A percentile compares a stretch with the other conserved stretches of the same genome.
These are phyloP conservation scores for Hyparrhenia diplandra DNA, from an alignment of 176 grass and related monocot species.

Conservation along the genomic window DNA sequence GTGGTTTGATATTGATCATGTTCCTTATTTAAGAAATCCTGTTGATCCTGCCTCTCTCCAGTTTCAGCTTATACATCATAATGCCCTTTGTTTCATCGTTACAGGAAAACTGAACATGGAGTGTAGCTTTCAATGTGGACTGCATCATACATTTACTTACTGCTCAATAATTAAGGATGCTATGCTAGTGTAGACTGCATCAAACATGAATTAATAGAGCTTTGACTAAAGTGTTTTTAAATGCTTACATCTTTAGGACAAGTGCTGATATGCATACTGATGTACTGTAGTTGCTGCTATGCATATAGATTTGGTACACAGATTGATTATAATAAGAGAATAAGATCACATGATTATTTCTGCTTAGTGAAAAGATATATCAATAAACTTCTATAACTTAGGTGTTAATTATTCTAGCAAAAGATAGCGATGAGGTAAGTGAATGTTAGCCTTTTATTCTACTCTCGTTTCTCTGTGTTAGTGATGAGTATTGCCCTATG, in stretches of 20 bases:
- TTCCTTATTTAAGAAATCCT: background rate
- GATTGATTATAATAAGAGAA: background rate
- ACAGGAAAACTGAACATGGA: background rate
- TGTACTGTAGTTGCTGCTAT: background rate
- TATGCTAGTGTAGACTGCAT: no score
- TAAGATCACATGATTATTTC: background rate
- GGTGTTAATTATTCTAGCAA: background rate
- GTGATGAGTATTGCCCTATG: background rate
- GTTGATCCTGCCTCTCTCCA: background rate
- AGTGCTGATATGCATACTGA: background rate
- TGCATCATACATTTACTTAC: background rate
- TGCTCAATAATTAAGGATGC: background rate
- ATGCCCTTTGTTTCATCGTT: background rate
- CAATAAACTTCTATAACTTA: background rate
- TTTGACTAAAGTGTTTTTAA: background rate
- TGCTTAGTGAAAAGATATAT: background rate
- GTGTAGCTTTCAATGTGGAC: background rate
- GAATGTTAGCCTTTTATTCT: background rate
- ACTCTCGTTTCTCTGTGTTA: background rate
- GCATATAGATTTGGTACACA: background rate
- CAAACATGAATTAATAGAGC: background rate
- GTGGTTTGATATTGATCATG: background rate
- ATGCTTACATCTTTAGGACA: background rate
- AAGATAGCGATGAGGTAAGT: background rate
- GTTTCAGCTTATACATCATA: background rate